Evolutionary conservation across 2,329 filamentous ascomycete genomes (phyloP).

Genomic region (Pseudomassariella vexata): DNA sequence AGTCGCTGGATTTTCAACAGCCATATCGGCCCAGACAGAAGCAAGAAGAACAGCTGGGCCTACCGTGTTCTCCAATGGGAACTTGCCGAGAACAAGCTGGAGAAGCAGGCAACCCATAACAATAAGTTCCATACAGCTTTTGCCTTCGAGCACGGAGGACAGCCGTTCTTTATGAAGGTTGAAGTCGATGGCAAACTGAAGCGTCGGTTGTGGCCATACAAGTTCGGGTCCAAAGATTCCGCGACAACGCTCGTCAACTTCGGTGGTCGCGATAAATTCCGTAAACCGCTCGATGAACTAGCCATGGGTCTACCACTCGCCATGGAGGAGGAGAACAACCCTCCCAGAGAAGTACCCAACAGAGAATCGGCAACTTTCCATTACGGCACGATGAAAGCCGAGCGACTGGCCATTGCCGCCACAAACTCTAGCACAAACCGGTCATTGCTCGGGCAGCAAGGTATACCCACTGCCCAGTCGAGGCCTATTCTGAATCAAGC

Average conservation of each 20-base stretch:
- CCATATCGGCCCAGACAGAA: slow-evolving; percentile 10
- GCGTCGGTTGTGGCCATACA: slow-evolving; percentile 11
- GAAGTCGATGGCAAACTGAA: slow-evolving; percentile 22
- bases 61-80: slow-evolving; percentile 23
- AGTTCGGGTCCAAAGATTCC: slow-evolving; percentile 12
- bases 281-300: slow-evolving; percentile 15
- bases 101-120: slow-evolving; percentile 15
- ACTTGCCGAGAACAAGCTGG: slow-evolving; percentile 22
- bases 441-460: too few relatives aligned
- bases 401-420: too few relatives aligned
- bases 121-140: slow-evolving; percentile 24
- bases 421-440: too few relatives aligned
- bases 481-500: too few relatives aligned
- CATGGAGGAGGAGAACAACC: slow-evolving; percentile 17
- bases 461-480: too few relatives aligned
- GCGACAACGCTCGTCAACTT: slow-evolving; percentile 20
- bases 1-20: slow-evolving; percentile 20
- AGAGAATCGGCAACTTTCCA: too few relatives aligned
- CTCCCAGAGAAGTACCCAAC: too few relatives aligned
- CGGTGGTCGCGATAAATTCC: slow-evolving; percentile 10
- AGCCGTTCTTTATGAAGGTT: slow-evolving; percentile 24
- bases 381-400: too few relatives aligned
- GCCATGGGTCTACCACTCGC: slow-evolving; percentile 12
- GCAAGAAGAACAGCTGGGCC: slow-evolving; percentile 9
- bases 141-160: slow-evolving; percentile 20